Conservation (phyloP, 768 basidiomycete genomes). For the Hygrophorus russula region DNA sequence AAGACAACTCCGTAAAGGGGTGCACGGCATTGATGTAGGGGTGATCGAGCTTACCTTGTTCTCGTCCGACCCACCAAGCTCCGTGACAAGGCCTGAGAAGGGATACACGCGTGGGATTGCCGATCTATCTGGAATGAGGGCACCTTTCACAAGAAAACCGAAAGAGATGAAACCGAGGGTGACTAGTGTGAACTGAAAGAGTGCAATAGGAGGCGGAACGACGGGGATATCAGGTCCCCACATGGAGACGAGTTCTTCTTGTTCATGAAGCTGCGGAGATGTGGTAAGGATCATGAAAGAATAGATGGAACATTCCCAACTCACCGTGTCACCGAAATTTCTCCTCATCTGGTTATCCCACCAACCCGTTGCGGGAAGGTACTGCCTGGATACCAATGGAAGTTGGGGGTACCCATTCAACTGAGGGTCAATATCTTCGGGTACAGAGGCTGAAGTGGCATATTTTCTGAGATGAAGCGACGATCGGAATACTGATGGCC, state of each 20-base stretch:
- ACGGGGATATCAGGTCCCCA: conserved; percentile 72
- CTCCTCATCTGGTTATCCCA: conserved; percentile 65
- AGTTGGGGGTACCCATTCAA: conserved; percentile 64
- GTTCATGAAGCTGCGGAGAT: conserved; percentile 54
- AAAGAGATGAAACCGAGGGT: conserved; percentile 51
- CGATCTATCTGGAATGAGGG: conserved; percentile 48
- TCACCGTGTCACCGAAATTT: conserved; percentile 54
- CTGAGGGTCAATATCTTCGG: conserved; percentile 49
- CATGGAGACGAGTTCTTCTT: conserved; percentile 75
- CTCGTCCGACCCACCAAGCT: conserved; percentile 69
- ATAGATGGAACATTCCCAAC: conserved; percentile 4
- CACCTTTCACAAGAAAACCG: conserved; percentile 46
- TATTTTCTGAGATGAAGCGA: conserved; percentile 17
- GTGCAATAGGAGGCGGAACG: conserved; percentile 45
- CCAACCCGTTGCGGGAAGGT: conserved; percentile 58
- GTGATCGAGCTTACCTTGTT: conserved; percentile 48
- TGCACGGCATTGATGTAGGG: neutral
- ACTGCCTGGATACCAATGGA: conserved; percentile 55
- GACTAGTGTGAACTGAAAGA: conserved; percentile 56
- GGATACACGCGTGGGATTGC: conserved; percentile 69
- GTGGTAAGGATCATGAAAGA: conserved; percentile 7
- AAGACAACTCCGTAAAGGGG: conserved; percentile 3
- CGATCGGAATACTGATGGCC: conserved; percentile 7
- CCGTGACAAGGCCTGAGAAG: conserved; percentile 59
- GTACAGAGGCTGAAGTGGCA: conserved; percentile 17